A percentile compares a stretch with the other conserved stretches of the same genome.
These are phyloP conservation scores for Ciborinia camelliae DNA, from an alignment of 2,329 filamentous ascomycete species.

Conservation along the genomic window DNA sequence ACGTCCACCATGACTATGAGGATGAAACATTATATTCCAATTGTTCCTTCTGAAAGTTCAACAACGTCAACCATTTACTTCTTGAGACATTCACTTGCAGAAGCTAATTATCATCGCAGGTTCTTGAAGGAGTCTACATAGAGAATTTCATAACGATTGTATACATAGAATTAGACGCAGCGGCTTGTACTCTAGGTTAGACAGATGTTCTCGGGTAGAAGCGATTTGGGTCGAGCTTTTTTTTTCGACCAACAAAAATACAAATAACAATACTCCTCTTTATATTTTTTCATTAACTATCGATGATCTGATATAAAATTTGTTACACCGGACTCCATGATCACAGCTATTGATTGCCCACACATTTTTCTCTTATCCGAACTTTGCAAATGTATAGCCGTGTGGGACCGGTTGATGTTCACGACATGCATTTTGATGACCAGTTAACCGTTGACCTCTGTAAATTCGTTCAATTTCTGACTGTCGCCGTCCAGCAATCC, in stretches of 20 bases:
- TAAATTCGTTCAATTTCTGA: not conserved
- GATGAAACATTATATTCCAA: constrained; percentile 68
- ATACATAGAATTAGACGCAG: constrained; percentile 34
- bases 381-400: not conserved
- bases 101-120: constrained; percentile 38
- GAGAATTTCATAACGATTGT: constrained; percentile 39
- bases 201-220: constrained; percentile 18
- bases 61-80: not conserved
- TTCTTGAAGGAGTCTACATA: constrained; percentile 71
- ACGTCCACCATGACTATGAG: constrained; percentile 41
- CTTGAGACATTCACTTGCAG: not conserved
- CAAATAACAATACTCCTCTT: constrained; percentile 28
- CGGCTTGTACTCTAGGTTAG: constrained; percentile 35
- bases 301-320: not conserved
- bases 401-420: not conserved
- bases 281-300: not conserved
- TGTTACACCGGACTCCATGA: not conserved
- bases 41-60: constrained; percentile 89
- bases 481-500: not conserved
- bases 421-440: not conserved
- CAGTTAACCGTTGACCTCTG: not conserved
- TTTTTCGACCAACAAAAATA: constrained; percentile 21
- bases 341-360: no score
- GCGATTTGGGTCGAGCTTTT: constrained; percentile 9
- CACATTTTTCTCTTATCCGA: not conserved